phyloP scores from a whole-genome alignment of 2,329 filamentous ascomycete species.

The Phoma sp. region DNA sequence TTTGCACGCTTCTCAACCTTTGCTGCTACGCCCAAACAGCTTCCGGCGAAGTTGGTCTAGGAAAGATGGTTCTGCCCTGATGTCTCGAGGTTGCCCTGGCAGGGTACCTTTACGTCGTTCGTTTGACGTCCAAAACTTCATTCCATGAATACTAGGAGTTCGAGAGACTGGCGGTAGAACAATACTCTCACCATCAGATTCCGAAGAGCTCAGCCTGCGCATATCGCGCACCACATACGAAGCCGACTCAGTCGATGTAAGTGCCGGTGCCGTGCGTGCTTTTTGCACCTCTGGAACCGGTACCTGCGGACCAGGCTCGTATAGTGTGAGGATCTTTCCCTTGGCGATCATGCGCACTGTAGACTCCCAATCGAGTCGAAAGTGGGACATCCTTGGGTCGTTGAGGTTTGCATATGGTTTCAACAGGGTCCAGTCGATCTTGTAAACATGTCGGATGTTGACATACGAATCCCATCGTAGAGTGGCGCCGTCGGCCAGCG shows the following conservation, averaged over 20 bases:
- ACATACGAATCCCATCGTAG: constrained; percentile 45
- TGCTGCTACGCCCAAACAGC: background rate
- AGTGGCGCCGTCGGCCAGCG: constrained; percentile 27
- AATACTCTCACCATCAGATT: background rate
- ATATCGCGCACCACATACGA: background rate
- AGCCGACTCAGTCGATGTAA: background rate
- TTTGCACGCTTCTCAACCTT: background rate
- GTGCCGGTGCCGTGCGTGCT: constrained; percentile 1
- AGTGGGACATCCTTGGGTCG: constrained; percentile 20
- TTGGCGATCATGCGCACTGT: constrained; percentile 35
- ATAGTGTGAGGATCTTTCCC: constrained; percentile 34
- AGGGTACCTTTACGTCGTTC: background rate
- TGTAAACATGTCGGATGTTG: constrained; percentile 44
- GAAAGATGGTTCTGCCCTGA: background rate
- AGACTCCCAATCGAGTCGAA: constrained; percentile 36
- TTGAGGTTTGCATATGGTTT: constrained; percentile 36
- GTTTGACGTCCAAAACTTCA: constrained; percentile 10
- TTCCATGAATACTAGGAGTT: background rate
- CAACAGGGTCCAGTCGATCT: constrained; percentile 39
- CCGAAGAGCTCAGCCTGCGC: background rate
- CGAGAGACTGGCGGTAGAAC: background rate
- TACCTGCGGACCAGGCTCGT: constrained; percentile 34
- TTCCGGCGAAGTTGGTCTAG: constrained; percentile 1
- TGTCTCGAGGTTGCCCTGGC: constrained; percentile 15
- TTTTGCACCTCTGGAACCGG: constrained; percentile 1